Conservation (phyloP, 2,329 filamentous ascomycete genomes). For the Fusarium algeriense region DNA sequence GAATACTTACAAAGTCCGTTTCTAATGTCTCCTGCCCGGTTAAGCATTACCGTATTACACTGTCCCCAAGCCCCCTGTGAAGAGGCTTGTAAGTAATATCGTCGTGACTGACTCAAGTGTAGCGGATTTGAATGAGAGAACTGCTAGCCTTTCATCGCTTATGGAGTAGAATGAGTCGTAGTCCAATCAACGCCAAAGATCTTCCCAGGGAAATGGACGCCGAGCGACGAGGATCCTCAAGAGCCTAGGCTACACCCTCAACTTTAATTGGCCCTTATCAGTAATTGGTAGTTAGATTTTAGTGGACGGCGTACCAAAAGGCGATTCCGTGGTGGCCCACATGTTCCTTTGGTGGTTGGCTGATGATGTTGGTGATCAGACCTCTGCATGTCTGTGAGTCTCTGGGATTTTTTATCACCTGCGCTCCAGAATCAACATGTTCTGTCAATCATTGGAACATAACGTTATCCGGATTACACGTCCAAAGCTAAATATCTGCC, state of each 20-base stretch:
- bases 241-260: constrained; percentile 13
- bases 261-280: constrained; percentile 9
- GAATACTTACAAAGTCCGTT: background rate
- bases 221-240: background rate
- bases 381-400: constrained; percentile 4
- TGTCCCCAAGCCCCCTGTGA: background rate
- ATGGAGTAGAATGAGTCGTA: background rate
- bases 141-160: constrained; percentile 1
- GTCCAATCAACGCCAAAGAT: constrained; percentile 33
- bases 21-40: background rate
- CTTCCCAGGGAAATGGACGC: constrained; percentile 3
- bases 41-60: constrained; percentile 19
- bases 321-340: constrained; percentile 13
- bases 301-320: background rate
- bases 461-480: background rate
- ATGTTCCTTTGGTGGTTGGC: background rate
- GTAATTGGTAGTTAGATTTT: constrained; percentile 16
- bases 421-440: background rate
- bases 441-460: background rate
- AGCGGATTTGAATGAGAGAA: background rate
- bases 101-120: constrained; percentile 37
- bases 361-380: constrained; percentile 24
- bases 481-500: background rate
- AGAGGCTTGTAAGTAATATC: constrained; percentile 17
- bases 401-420: constrained; percentile 5